Conservation (phyloP, 306 rosid genomes). For the Trichosanthes cucumerina region DNA sequence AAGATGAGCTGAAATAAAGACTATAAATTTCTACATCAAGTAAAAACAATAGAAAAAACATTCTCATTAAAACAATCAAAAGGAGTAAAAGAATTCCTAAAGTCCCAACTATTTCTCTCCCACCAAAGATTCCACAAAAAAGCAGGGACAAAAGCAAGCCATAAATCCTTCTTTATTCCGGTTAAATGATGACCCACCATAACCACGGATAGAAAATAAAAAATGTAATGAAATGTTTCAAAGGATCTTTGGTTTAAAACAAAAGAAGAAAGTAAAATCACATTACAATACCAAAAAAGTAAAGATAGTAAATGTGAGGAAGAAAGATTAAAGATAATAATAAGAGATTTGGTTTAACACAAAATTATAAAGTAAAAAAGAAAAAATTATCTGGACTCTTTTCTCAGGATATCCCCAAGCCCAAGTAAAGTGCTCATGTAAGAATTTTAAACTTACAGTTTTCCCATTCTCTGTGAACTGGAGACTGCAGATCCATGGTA, state of each 20-base stretch:
- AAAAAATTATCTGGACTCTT: neutral
- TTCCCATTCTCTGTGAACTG: constrained; percentile 32
- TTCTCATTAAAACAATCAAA: no score
- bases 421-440: constrained; percentile 2
- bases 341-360: neutral
- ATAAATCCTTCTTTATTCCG: no score
- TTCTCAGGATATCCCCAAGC: neutral
- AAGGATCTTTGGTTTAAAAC: neutral
- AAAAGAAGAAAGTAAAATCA: neutral
- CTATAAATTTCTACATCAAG: no score
- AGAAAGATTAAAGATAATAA: no score
- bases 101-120: no score
- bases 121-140: no score
- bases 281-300: neutral
- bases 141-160: no score
- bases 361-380: neutral
- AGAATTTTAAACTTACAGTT: constrained; percentile 30
- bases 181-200: no score
- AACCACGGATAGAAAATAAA: no score
- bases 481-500: constrained; percentile 71
- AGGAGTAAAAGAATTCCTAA: no score
- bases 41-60: no score
- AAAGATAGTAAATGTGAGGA: neutral
- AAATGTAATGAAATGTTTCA: neutral
- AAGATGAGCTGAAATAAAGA: no score